A percentile compares a stretch with the other conserved stretches of the same genome.
phyloP scores from a whole-genome alignment of 768 basidiomycete genomes.

The Auriscalpium microsporum region DNA sequence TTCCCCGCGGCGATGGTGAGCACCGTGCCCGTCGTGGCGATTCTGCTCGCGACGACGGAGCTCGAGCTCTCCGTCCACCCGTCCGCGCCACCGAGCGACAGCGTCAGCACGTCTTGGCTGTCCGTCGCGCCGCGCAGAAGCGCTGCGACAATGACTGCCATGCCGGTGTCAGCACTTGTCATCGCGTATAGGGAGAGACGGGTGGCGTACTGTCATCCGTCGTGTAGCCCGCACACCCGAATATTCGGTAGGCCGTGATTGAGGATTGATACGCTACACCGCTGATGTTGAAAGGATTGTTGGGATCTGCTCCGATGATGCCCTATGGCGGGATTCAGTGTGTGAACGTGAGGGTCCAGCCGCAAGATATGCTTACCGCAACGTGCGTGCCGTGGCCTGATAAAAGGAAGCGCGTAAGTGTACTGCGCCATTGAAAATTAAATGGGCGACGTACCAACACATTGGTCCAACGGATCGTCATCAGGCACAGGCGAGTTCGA shows the following conservation, averaged over 20 bases:
- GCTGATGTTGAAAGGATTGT: constrained; percentile 55
- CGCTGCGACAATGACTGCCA: constrained; percentile 37
- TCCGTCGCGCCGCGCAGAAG: constrained; percentile 43
- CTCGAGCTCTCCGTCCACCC: constrained; percentile 56
- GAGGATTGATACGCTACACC: constrained; percentile 61
- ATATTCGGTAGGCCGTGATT: constrained; percentile 48
- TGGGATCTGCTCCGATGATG: constrained; percentile 54
- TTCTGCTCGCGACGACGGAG: constrained; percentile 49
- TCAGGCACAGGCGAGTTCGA: constrained; percentile 35
- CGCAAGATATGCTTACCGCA: background rate
- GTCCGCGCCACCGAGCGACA: constrained; percentile 54
- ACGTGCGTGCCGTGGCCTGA: background rate
- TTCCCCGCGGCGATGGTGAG: constrained; percentile 57
- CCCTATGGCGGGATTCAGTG: constrained; percentile 29
- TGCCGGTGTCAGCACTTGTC: constrained; percentile 15
- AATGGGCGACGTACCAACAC: constrained; percentile 24
- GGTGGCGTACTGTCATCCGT: constrained; percentile 38
- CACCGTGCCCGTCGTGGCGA: constrained; percentile 48
- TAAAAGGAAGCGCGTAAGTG: background rate
- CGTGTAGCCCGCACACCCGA: constrained; percentile 47
- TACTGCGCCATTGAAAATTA: background rate
- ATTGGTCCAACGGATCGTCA: constrained; percentile 45
- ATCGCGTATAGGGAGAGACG: background rate
- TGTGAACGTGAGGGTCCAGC: background rate
- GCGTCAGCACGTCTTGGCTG: constrained; percentile 52